These are phyloP conservation scores for Cutaneotrichosporon spelunceum DNA, from an alignment of 1,284 basidiomycete species.

Conservation along the genomic window DNA sequence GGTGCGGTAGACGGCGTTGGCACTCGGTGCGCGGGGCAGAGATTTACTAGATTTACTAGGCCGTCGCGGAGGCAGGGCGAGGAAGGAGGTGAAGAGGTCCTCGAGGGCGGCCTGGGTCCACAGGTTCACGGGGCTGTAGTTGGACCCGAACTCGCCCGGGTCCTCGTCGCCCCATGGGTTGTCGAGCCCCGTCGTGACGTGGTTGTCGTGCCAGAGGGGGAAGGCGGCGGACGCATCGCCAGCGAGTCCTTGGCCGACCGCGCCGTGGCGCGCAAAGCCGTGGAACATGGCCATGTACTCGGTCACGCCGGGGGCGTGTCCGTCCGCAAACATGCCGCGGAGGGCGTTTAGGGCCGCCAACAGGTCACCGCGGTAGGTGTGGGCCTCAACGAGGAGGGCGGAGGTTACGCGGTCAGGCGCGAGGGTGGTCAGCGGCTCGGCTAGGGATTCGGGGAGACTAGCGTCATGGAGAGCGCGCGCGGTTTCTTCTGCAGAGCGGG, in stretches of 20 bases:
- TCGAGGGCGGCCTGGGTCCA: constrained; percentile 36
- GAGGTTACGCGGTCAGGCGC: constrained; percentile 66
- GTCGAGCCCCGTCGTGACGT: constrained; percentile 3
- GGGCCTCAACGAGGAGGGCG: constrained; percentile 63
- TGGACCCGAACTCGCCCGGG: constrained; percentile 12
- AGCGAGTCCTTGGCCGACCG: constrained; percentile 15
- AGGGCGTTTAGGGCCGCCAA: constrained; percentile 60
- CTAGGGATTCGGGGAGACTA: constrained; percentile 4
- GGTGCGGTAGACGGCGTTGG: constrained; percentile 35
- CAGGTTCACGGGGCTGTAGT: constrained; percentile 9
- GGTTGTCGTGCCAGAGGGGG: constrained; percentile 14
- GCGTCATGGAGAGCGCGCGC: constrained; percentile 8
- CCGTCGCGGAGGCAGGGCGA: constrained; percentile 22
- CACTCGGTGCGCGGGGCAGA: constrained; percentile 28
- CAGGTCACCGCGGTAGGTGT: constrained; percentile 69
- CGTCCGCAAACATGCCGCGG: constrained; percentile 63
- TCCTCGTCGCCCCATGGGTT: constrained; percentile 15
- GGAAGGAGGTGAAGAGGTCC: constrained; percentile 36
- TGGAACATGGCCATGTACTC: constrained; percentile 69
- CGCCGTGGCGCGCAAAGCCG: constrained; percentile 62
- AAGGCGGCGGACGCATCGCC: constrained; percentile 21
- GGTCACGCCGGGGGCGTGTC: constrained; percentile 27
- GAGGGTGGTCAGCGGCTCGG: constrained; percentile 35
- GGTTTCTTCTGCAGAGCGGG: not conserved
- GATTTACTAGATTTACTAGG: not conserved